phyloP scores from a whole-genome alignment of 1,139 yeast genomes.

The Blastobotrys capitulatus region DNA sequence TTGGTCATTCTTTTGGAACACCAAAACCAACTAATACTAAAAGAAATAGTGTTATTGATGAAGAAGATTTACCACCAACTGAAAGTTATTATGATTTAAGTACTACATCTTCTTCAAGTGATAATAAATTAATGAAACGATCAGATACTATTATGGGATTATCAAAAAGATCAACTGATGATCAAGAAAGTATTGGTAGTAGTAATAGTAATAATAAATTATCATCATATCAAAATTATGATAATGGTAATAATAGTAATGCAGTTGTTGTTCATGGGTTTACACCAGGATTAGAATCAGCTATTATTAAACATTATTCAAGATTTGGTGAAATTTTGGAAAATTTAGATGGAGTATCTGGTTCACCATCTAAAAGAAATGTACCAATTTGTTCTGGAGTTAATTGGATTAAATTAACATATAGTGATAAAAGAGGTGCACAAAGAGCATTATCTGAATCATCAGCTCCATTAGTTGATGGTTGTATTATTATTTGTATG shows the following conservation, averaged over 20 bases:
- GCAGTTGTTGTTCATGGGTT: constrained; percentile 87
- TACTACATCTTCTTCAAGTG: background rate
- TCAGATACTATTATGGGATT: constrained; percentile 1
- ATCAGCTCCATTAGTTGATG: background rate
- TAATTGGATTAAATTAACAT: constrained; percentile 86
- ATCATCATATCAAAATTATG: background rate
- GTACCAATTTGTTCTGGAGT: constrained; percentile 73
- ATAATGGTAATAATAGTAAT: constrained; percentile 24
- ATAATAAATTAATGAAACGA: background rate
- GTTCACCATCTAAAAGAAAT: constrained; percentile 18
- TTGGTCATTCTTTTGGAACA: constrained; percentile 23
- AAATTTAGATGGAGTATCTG: constrained; percentile 39
- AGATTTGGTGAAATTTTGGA: constrained; percentile 80
- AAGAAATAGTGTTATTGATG: constrained; percentile 22
- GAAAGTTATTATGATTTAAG: constrained; percentile 31
- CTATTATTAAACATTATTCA: constrained; percentile 67
- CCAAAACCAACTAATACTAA: constrained; percentile 28
- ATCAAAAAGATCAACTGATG: background rate
- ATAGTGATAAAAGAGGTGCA: constrained; percentile 69
- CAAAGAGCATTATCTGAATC: constrained; percentile 79
- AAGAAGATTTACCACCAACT: constrained; percentile 34
- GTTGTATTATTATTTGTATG: background rate
- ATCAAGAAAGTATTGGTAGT: background rate
- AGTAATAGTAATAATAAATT: background rate
- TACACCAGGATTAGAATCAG: constrained; percentile 65